Evolutionary conservation across 805 yeast species (phyloP).

Genomic region (Candida caryicola): DNA sequence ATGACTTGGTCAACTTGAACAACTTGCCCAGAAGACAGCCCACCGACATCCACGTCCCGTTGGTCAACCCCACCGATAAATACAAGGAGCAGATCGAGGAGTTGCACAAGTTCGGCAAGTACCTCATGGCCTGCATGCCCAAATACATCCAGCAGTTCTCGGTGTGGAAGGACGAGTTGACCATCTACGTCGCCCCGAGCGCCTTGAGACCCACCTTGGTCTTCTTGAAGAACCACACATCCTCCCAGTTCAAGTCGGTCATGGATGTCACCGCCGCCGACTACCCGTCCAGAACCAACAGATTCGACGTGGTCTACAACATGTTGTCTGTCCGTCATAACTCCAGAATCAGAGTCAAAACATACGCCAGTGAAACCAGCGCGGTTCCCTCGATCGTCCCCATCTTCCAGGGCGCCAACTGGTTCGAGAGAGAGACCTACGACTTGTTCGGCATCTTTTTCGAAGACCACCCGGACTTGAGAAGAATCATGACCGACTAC

Average conservation of each 20-base stretch:
- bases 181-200: conserved; percentile 69
- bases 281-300: conserved; percentile 76
- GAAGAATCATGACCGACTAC: conserved; percentile 88
- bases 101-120: conserved; percentile 77
- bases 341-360: conserved; percentile 84
- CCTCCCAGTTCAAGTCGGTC: conserved; percentile 74
- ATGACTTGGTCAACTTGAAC: conserved; percentile 34
- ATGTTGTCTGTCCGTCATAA: conserved; percentile 77
- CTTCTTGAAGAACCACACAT: conserved; percentile 73
- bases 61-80: conserved; percentile 76
- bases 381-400: conserved; percentile 79
- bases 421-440: conserved; percentile 89
- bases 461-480: conserved; percentile 84
- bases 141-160: conserved; percentile 79
- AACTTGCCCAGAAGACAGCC: conserved; percentile 38
- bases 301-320: conserved; percentile 87
- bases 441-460: conserved; percentile 86
- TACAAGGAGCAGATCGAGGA: conserved; percentile 65
- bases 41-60: conserved; percentile 39
- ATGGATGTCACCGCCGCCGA: conserved; percentile 86
- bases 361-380: conserved; percentile 79
- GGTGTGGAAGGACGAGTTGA: conserved; percentile 89
- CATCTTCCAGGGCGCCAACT: conserved; percentile 75
- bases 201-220: conserved; percentile 69
- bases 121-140: conserved; percentile 74